Evolutionary conservation across 164 flowering plant genomes (phyloP).

Genomic region (Cinnamomum micranthum): DNA sequence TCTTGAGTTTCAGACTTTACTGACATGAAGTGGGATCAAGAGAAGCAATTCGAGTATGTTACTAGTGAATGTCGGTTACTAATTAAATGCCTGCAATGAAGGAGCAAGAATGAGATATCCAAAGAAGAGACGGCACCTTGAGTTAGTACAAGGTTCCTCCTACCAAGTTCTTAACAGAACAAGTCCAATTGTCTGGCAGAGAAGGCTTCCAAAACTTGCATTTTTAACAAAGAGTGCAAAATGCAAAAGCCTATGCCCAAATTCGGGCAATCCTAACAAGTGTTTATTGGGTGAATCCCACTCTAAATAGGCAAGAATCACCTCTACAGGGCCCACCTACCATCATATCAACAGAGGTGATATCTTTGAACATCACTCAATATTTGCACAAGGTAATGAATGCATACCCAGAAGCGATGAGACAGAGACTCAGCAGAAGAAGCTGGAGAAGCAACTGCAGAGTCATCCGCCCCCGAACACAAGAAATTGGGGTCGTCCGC

Average conservation of each 20-base stretch:
- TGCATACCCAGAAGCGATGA: conserved; percentile 90
- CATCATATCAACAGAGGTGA: too few species aligned
- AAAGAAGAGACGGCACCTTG: not conserved
- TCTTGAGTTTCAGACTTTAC: not conserved
- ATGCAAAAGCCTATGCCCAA: not conserved
- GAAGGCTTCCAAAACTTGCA: too few species aligned
- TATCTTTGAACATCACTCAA: not conserved
- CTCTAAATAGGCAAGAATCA: too few species aligned
- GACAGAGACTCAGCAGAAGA: conserved; percentile 60
- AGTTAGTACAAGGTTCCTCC: not conserved
- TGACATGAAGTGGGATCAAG: not conserved
- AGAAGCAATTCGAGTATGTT: not conserved
- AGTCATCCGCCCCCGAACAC: conserved; percentile 70
- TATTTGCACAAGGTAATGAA: not conserved
- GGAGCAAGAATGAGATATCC: not conserved
- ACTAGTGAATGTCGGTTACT: too few species aligned
- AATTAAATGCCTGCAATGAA: not conserved
- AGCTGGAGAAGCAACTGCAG: conserved; percentile 27
- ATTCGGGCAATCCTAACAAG: not conserved
- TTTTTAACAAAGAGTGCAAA: not conserved
- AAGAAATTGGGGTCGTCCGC: conserved; percentile 93
- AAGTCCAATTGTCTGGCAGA: not conserved
- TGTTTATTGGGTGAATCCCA: not conserved
- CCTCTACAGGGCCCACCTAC: too few species aligned
- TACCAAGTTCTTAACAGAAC: not conserved